Evolutionary conservation across 2,329 filamentous ascomycete genomes (phyloP), one percentile per base, ranked within the genome.

Genomic region (Venturiaceae sp.): DNA sequence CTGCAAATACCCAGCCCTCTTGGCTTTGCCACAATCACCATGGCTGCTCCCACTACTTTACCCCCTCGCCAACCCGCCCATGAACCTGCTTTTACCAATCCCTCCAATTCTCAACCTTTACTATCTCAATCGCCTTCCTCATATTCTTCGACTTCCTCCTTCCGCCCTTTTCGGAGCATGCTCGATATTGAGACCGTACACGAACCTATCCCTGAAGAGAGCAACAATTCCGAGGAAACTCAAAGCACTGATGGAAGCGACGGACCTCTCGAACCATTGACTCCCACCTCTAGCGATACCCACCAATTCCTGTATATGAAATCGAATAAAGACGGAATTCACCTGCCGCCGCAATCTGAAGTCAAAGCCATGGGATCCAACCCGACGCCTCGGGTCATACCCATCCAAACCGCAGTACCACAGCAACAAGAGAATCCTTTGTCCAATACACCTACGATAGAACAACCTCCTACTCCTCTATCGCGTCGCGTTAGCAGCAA

Each of bases 211-310:
- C 34, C 14, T 34, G 44, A 47, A 9, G 41, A 21, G 30, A 16
- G 13, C 32, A 21, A 37, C 30, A 32, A 39, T 44, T 46, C 41
- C 19, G 55, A 57, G n/a, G 55, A 50, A 44, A 57, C 13, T 5
- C 55, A 58, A 23, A 54, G 57, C 57, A 58, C 21, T 21, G 57
- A 58, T 32, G 57, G 57, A 19, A 58, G 57, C 32, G 57, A 58
- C 19, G 57, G 52, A 23, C 23, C 50, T 16, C 28, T 28, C 44
- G 57, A 58, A 16, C 30, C 50, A 36, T 44, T 54, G 19, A 58
- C 57, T 30, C 50, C 57, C 16, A 54, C 57, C 21, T 23, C 13
- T 26, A 28, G 19, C 47, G 50, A 36, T 16, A 33, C 32, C 3
- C 30, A 32, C 21, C 57, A 30, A 54, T n/a, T 50, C 23, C 13